phyloP scores from a whole-genome alignment of 768 basidiomycete species.

The Antrodiella citrinella region DNA sequence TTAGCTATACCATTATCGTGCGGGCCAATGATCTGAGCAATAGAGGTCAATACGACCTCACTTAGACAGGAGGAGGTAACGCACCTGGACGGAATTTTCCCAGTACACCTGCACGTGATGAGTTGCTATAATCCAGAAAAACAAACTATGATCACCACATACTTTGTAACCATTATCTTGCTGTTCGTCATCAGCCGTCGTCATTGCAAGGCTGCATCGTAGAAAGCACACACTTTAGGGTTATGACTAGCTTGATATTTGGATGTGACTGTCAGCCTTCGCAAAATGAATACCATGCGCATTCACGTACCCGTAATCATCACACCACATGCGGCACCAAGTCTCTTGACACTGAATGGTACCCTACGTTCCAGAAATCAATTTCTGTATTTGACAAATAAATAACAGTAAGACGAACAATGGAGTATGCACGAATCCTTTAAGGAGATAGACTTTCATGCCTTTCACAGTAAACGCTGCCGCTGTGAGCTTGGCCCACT shows the following conservation, averaged over 20 bases:
- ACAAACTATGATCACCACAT: neutral
- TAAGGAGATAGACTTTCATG: slow-evolving; percentile 62
- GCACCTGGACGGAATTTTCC: slow-evolving; percentile 81
- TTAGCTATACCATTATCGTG: slow-evolving; percentile 73
- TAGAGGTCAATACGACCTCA: no score
- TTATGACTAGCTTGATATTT: slow-evolving; percentile 65
- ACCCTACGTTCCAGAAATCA: slow-evolving; percentile 38
- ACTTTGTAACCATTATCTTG: slow-evolving; percentile 89
- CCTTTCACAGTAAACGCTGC: slow-evolving; percentile 56
- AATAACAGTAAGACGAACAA: slow-evolving; percentile 47
- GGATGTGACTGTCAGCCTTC: neutral
- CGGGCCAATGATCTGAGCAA: slow-evolving; percentile 67
- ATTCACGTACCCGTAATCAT: slow-evolving; percentile 73
- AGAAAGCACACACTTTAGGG: slow-evolving; percentile 62
- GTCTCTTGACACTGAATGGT: slow-evolving; percentile 62
- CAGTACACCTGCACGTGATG: no score
- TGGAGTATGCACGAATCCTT: slow-evolving; percentile 73
- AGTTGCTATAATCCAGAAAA: slow-evolving; percentile 23
- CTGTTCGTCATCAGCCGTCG: slow-evolving; percentile 24
- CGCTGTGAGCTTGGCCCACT: slow-evolving; percentile 73
- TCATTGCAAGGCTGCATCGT: no score
- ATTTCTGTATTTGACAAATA: neutral
- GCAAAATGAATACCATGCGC: neutral
- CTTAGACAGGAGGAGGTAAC: slow-evolving; percentile 5
- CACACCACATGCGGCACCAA: slow-evolving; percentile 71